These are phyloP conservation scores for Smithsoniella earleae DNA, from an alignment of 163 green algal species.

Conservation along the genomic window DNA sequence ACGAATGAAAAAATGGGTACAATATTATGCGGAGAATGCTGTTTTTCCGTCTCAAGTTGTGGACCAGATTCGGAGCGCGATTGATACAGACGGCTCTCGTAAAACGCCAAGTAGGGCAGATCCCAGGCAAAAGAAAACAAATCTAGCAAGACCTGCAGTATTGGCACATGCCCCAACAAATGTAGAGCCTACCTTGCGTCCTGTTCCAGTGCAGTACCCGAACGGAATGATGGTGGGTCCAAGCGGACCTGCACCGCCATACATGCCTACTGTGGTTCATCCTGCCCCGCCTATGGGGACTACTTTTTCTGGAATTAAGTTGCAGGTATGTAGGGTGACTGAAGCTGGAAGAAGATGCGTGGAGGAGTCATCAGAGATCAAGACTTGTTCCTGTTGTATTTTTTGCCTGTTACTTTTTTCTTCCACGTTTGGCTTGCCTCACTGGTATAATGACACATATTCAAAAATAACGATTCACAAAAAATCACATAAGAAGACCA, in stretches of 20 bases:
- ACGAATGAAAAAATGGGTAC: neutral
- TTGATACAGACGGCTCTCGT: neutral
- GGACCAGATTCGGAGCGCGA: neutral
- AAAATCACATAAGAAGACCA: too few relatives aligned
- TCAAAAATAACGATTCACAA: too few relatives aligned
- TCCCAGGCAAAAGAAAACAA: neutral
- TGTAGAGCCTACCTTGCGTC: too few relatives aligned
- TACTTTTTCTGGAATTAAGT: constrained; percentile 12
- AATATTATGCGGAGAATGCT: constrained; percentile 2
- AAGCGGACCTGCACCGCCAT: neutral
- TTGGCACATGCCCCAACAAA: neutral
- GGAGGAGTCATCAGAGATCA: too few relatives aligned
- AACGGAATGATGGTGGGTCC: neutral
- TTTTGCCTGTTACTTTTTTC: too few relatives aligned
- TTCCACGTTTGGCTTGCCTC: too few relatives aligned
- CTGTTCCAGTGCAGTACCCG: too few relatives aligned
- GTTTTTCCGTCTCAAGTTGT: constrained; percentile 8
- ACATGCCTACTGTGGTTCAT: neutral
- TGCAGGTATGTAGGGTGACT: constrained; percentile 28
- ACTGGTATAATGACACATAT: too few relatives aligned
- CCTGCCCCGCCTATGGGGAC: neutral
- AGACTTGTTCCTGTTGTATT: too few relatives aligned
- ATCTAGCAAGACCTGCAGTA: too few relatives aligned
- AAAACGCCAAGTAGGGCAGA: neutral
- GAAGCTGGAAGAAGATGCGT: too few relatives aligned